Percentiles rank a stretch among this genome's conserved stretches.
phyloP scores from a whole-genome alignment of 2,329 filamentous ascomycete species.

The Exophiala dermatitidis region DNA sequence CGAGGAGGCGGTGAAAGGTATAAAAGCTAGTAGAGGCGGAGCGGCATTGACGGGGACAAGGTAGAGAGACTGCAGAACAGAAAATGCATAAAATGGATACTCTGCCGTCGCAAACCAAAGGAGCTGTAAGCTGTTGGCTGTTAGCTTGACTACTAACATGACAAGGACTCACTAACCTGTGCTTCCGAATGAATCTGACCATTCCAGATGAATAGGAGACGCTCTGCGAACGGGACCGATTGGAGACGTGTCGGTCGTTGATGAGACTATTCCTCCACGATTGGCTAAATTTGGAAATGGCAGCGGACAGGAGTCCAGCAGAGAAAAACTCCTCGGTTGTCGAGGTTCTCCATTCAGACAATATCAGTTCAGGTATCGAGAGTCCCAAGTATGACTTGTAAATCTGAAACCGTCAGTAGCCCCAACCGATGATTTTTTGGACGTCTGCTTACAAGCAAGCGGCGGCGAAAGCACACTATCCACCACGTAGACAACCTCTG shows the following conservation, averaged over 20 bases:
- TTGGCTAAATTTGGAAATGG: conserved; percentile 9
- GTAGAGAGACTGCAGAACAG: conserved; percentile 38
- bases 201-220: conserved; percentile 28
- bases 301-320: conserved; percentile 33
- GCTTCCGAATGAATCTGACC: conserved; percentile 27
- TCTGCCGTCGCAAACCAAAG: conserved; percentile 33
- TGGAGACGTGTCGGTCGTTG: conserved; percentile 2
- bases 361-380: conserved; percentile 34
- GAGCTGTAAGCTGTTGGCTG: conserved; percentile 31
- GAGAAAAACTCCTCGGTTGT: conserved; percentile 36
- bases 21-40: conserved; percentile 31
- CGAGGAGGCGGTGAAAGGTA: conserved; percentile 35
- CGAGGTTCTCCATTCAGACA: conserved; percentile 32
- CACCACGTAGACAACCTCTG: conserved; percentile 12
- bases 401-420: conserved; percentile 9
- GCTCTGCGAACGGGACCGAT: conserved; percentile 20
- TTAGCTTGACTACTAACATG: conserved; percentile 19
- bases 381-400: conserved; percentile 21
- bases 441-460: conserved; percentile 28
- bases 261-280: conserved; percentile 10
- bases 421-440: background rate
- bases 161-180: conserved; percentile 9
- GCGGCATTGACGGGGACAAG: conserved; percentile 33
- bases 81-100: conserved; percentile 39
- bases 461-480: conserved; percentile 14